Evolutionary conservation across 208 protist genomes (phyloP).

Genomic region (Vickermania spadyakhi): DNA sequence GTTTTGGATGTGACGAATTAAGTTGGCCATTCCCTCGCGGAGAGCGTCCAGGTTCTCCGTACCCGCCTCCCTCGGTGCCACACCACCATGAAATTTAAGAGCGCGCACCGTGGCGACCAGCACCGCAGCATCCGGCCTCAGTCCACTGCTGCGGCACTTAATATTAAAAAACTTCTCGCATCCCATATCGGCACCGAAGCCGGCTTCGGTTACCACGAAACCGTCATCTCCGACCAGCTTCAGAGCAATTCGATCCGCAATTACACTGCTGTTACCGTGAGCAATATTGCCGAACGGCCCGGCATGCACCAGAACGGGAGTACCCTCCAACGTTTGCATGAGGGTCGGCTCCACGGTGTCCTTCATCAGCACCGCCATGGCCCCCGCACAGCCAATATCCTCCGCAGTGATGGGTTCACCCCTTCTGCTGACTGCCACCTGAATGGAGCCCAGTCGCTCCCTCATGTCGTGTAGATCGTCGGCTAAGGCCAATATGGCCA

Average conservation of each 20-base stretch:
- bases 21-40: conserved; percentile 80
- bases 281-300: conserved; percentile 99
- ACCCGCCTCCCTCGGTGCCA: conserved; percentile 55
- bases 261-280: conserved; percentile 96
- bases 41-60: conserved; percentile 89
- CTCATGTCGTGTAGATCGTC: conserved; percentile 93
- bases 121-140: conserved; percentile 92
- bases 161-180: conserved; percentile 99
- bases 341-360: conserved; percentile 94
- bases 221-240: conserved; percentile 93
- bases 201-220: conserved; percentile 96
- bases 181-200: conserved; percentile 94
- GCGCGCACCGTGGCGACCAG: conserved; percentile 95
- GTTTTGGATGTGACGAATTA: conserved; percentile 93
- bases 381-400: conserved; percentile 87
- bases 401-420: conserved; percentile 86
- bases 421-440: conserved; percentile 62
- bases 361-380: conserved; percentile 95
- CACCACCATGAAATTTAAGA: conserved; percentile 96
- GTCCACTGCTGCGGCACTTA: conserved; percentile 93
- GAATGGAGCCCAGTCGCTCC: conserved; percentile 71
- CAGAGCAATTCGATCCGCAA: conserved; percentile 93
- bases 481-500: conserved; percentile 96
- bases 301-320: conserved; percentile 94
- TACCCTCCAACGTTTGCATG: conserved; percentile 97